Evolutionary conservation across 2,329 filamentous ascomycete species (phyloP), one percentile per base, ranked within the genome.

Genomic region (Fusarium pseudonygamai): DNA sequence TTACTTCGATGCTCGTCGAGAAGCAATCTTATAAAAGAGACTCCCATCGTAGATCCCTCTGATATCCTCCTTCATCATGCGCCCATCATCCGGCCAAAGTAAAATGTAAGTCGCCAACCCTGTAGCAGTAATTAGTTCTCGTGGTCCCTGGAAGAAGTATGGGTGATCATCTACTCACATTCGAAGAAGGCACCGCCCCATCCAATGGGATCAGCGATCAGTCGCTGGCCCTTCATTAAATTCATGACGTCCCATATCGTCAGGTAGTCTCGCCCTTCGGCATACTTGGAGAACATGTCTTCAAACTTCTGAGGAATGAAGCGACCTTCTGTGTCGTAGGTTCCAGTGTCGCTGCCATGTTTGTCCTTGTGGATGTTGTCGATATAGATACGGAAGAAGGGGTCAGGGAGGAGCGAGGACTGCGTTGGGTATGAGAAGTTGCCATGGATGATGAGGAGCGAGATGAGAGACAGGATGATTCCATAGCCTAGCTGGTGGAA

Each of bases 321-420:
- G 0, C 46, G 36, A 0, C 58, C 58, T 42, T 60, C 58, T 0
- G 28, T 53, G 1, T 60, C 58, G 0, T 42, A 53, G 3, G 43
- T 64, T 0, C 43, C 52, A 3, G 55, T 64, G 8, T 50, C 61
- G 7, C 37, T 45, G 0, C 53, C 53, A 2, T 57, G 53, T 1
- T 57, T 57, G 0, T 45, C 53, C n/a, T 57, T 57, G 0, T 57
- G 39, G 0, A 57, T 57, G 0, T 46, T 46, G 28, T 45, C 16
- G 39, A 46, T 20, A 0, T 57, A 0, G 3, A 57, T 46, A 0
- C 53, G 28, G 16, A 57, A 57, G 9, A 57, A 34, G 0, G n/a
- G 37, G 0, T 45, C 53, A 0, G 53, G 53, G 9, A 45, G 22
- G 2, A 53, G 5, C 1, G 50, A 53, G 14, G 34, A 6, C 7